Evolutionary conservation across 2,329 filamentous ascomycete species (phyloP), one percentile per base, ranked within the genome.

Genomic region (Venturia effusa): DNA sequence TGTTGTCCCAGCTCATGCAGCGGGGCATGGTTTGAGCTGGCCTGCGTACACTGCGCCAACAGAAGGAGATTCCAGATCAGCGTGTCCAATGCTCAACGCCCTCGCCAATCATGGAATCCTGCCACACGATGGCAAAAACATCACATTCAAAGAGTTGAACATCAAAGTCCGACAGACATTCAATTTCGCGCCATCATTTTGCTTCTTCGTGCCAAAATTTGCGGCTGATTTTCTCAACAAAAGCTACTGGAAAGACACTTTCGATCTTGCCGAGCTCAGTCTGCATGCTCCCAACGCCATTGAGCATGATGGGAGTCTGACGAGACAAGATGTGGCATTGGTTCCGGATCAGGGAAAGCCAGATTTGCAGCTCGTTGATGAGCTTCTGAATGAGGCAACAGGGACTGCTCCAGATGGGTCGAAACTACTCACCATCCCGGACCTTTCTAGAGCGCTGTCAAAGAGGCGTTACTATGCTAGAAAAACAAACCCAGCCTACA

Each of bases 11-110:
- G 64, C 69, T 32, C 71, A 72, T 27, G 65, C 67, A 17, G 69
- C 74, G 2, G 75, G 75, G 3, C 71, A 76, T 57, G 67, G 69
- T 59, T 68, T 71, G n/a, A 70, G 67, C 48, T 77, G 74, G 73
- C 75, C 74, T 19, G 69, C 71, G 51, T 77, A 75, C 61, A 67
- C 72, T 17, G 68, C 75, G 59, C 75, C 75, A 1, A 68, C 68
- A 63, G 71, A 74, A 24, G 45, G 59, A 39, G 63, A 64, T 34
- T 64, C 63, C n/a, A 60, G 63, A 41, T 61, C 65, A 6, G 72
- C 73, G 6, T 75, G 73, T 55, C 73, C 72, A 1, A 70, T 66
- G 13, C 67, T 74, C 32, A 75, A 74, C 63, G 64, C 70, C 17
- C 68, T 74, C n/a, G 73, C 72, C 19, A 75, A 75, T 63, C 70